Evolutionary conservation across 495 filamentous ascomycete genomes (phyloP), one percentile per base, ranked within the genome.

Genomic region (Tuber umbilicatum): DNA sequence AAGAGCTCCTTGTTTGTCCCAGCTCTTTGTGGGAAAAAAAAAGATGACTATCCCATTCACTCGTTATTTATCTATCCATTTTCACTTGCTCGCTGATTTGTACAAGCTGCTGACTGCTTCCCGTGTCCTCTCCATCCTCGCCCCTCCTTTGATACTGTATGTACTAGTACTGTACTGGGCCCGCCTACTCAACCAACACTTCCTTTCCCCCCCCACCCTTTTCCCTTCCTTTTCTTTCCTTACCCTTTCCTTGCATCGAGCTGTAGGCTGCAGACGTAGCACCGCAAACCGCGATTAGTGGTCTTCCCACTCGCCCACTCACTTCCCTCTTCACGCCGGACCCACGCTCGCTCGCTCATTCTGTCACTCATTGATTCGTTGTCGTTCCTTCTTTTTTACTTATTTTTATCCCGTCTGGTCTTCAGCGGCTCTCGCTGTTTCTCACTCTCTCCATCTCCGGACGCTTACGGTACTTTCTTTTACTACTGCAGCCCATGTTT

Each of bases 291-390:
- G 70, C 35, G 60, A 43, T 45, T 68, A 40, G 70, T 43, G 55
- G 35, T 69, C 42, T 69, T 40, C 31, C 73, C 37, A 68, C 64
- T 68, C 70, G 37, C 27, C 39, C 47, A 37, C 73, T 68, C n/a
- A n/a, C n/a, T n/a, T n/a, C 74, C 31, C 41, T 76, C 68, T 70
- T 60, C 76, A 55, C 45, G 55, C 19, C 75, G 27, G 27, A 64
- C 12, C 12, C 55, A 64, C 68, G 74, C 67, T 79, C 43, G 69
- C 68, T 73, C 47, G 21, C n/a, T 47, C 68, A 27, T 73, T 69
- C 68, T 70, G 74, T 74, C 67, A 75, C 67, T 76, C 68, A 42
- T 50, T 67, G 42, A 74, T 78, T 78, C 38, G 70, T 73, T 72
- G 71, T 71, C 42, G 43, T 70, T 74, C 42, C 21, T 71, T 55